These are phyloP conservation scores for Athelia psychrophila DNA, from an alignment of 1,284 basidiomycete genomes.

Conservation along the genomic window DNA sequence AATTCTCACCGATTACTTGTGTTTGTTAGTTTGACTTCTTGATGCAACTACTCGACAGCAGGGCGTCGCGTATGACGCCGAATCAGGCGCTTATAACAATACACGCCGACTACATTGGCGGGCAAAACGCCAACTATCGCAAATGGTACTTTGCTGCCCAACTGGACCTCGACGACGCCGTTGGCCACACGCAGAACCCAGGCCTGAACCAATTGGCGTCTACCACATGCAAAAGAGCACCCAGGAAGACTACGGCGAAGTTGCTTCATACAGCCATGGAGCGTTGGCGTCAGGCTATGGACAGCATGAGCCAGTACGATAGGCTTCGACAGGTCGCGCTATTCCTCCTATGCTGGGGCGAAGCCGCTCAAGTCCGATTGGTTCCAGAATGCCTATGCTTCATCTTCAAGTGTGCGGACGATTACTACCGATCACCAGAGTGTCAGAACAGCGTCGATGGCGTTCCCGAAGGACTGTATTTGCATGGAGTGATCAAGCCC, in stretches of 20 bases:
- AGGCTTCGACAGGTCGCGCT: constrained; percentile 95
- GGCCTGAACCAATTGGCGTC: constrained; percentile 84
- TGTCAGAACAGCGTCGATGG: constrained; percentile 94
- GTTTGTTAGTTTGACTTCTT: constrained; percentile 86
- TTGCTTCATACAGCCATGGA: constrained; percentile 86
- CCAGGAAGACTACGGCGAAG: constrained; percentile 62
- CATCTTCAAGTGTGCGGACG: constrained; percentile 99
- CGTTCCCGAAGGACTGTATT: constrained; percentile 93
- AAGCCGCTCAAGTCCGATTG: constrained; percentile 98
- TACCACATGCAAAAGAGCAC: constrained; percentile 39
- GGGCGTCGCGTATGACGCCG: constrained; percentile 96
- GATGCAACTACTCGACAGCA: constrained; percentile 97
- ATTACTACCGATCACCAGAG: constrained; percentile 99
- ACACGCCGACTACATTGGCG: constrained; percentile 98
- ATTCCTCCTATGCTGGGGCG: constrained; percentile 96
- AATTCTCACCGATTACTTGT: constrained; percentile 6
- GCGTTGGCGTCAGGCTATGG: constrained; percentile 97
- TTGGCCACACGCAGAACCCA: constrained; percentile 90
- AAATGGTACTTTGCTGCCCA: constrained; percentile 99
- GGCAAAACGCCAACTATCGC: constrained; percentile 94
- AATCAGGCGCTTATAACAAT: constrained; percentile 93
- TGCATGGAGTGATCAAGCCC: constrained; percentile 90
- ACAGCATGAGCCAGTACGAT: constrained; percentile 98
- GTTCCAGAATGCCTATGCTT: constrained; percentile 97
- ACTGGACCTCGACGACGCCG: constrained; percentile 96